Conservation (phyloP, 495 filamentous ascomycete genomes). For the Daldinia vernicosa region DNA sequence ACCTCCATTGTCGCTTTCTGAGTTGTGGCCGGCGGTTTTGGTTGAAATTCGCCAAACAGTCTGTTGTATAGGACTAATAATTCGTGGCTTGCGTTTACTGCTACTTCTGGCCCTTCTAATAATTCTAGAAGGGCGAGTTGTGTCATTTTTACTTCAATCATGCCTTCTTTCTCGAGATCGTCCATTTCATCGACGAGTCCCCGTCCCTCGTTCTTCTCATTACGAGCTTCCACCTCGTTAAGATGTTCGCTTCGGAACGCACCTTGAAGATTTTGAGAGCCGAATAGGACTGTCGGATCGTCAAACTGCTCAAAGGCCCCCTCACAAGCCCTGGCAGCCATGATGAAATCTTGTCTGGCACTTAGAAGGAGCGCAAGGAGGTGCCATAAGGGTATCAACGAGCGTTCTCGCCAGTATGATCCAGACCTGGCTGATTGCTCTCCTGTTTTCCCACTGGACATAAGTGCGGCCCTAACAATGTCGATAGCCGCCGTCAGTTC, state of each 20-base stretch:
- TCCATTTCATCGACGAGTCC: conserved; percentile 77
- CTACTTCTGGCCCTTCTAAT: conserved; percentile 79
- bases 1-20: conserved; percentile 56
- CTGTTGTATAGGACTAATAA: conserved; percentile 81
- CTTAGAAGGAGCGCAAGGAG: conserved; percentile 85
- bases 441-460: conserved; percentile 50
- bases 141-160: conserved; percentile 93
- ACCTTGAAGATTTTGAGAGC: conserved; percentile 55
- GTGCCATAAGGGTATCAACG: conserved; percentile 81
- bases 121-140: conserved; percentile 86
- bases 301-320: conserved; percentile 89
- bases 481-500: conserved; percentile 80
- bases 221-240: conserved; percentile 53
- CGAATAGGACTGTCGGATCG: conserved; percentile 66
- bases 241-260: conserved; percentile 63
- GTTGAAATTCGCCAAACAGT: conserved; percentile 70
- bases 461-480: conserved; percentile 69
- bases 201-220: conserved; percentile 50
- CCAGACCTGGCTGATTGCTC: conserved; percentile 51
- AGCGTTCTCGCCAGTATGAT: conserved; percentile 61
- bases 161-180: conserved; percentile 77
- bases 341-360: conserved; percentile 82
- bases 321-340: conserved; percentile 81
- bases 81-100: conserved; percentile 84
- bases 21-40: conserved; percentile 46